Evolutionary conservation across 2,329 filamentous ascomycete species (phyloP), one percentile per base, ranked within the genome.

Genomic region (Colletotrichum sp.): DNA sequence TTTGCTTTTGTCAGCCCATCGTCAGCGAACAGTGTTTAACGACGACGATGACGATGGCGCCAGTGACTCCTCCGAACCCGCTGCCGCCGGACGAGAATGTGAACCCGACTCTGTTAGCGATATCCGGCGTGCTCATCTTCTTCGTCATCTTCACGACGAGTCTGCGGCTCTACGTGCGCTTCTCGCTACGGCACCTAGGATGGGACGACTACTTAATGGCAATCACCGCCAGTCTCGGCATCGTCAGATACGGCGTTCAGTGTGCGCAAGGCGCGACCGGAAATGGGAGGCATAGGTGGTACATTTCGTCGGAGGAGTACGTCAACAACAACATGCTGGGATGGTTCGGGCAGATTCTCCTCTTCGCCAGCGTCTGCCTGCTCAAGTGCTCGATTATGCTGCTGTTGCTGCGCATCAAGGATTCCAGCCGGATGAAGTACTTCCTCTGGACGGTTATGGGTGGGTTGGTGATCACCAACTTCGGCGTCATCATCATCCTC

Each of bases 321-420:
- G 68, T 81, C 68, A 80, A 78, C 52, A 83, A 85, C 73, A 86
- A 84, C 76, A 84, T 84, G 79, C 80, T 84, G 5, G 83, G 83
- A 2, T 87, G 85, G 85, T 79, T 83, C 60, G 84, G 83, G 5
- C 85, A 87, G 79, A 80, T 87, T 16, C 79, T 86, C 24, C 81
- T 88, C 4, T 88, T 87, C 73, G 79, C 81, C 13, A 83, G 82
- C 55, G 83, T 87, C 39, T 85, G 83, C 52, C 71, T 87, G 2
- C 80, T 88, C 62, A 88, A 88, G 72, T 80, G 84, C 32, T 87
- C 85, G 5, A 87, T 88, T 66, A 82, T 86, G 78, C 76, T 87
- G 15, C 79, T 88, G 10, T 78, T 87, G 2, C 78, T 87, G 6
- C 83, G 86, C 16, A 86, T 88, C 79, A 86, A 87, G 75, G 80